Evolutionary conservation across 345 rosid genomes (phyloP), one percentile per base, ranked within the genome.

Genomic region (Acer yangbiense): DNA sequence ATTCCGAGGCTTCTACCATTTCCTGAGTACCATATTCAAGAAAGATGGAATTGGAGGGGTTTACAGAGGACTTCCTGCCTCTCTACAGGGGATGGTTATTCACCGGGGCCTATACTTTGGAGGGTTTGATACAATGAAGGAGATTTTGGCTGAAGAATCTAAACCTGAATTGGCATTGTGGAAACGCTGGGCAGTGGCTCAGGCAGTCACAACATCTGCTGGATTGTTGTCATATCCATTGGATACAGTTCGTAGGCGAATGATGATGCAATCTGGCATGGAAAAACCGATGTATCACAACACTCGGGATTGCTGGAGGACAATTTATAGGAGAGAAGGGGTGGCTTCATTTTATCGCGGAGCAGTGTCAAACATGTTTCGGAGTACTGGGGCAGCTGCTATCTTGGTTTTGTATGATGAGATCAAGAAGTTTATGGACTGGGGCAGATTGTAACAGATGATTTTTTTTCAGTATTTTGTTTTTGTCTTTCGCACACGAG

Each of bases 191-290:
- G 76, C 76, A 68, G 89, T 90, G 78, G 97, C 99, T 58, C 99
- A 91, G 86, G 95, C 86, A 16, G 98, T 94, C 54, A 92, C 98
- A 12, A 90, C 98, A 2, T 89, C 97, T 48, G 95, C 97, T 41
- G 98, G 97, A n/a, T 73, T 94, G 79, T 70, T 90, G 73, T 96
- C 97, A 4, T 96, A 96, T 76, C 98, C 97, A 21, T 74, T 94
- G 75, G 98, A 92, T 80, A 94, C 98, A 32, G 98, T 94, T 64
- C 82, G 99, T 70, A 88, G 98, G 73, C 82, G 97, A 83, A 92
- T 96, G 87, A 96, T 96, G 99, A 96, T 94, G 98, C 97, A 96
- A 67, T 92, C 98, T 3, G 98, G 99, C 55, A 75, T 91, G 76
- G 93, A 94, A 72, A 83, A 81, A 64, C 97, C 90, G 3, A 88